A percentile compares a stretch with the other conserved stretches of the same genome.
These are phyloP conservation scores for Platanthera zijinensis DNA, from an alignment of 106 monocot species.

Conservation along the genomic window DNA sequence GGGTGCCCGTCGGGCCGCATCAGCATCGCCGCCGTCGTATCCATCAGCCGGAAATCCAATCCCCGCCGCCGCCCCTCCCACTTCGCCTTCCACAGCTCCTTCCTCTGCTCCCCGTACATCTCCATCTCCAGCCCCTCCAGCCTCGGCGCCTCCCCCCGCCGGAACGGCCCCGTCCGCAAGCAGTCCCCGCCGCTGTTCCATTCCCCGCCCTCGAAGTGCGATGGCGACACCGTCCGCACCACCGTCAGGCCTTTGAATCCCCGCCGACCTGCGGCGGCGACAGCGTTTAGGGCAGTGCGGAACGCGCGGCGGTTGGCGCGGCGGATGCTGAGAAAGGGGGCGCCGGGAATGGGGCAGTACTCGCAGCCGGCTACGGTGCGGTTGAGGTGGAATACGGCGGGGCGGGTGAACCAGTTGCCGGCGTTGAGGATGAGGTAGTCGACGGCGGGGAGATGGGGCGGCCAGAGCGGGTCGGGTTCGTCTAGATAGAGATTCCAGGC, in stretches of 20 bases:
- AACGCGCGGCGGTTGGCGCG: conserved; percentile 20
- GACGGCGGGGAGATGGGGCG: background rate
- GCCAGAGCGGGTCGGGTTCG: conserved; percentile 23
- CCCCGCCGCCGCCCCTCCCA: conserved; percentile 10
- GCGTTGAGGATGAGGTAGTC: conserved; percentile 18
- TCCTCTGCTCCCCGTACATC: conserved; percentile 19
- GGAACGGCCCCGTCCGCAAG: conserved; percentile 16
- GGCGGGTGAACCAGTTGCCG: conserved; percentile 30
- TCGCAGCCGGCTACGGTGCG: conserved; percentile 16
- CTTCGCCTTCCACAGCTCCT: conserved; percentile 22
- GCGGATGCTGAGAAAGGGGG: conserved; percentile 7
- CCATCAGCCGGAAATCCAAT: conserved; percentile 17
- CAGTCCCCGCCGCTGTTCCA: conserved; percentile 32
- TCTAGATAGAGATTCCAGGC: conserved; percentile 24
- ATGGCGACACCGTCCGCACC: conserved; percentile 20
- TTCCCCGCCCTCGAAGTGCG: conserved; percentile 31
- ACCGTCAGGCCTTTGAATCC: conserved; percentile 6
- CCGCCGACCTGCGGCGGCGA: conserved; percentile 1
- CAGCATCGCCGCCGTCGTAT: conserved; percentile 22
- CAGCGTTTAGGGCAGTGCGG: conserved; percentile 10
- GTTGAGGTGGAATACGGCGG: conserved; percentile 15
- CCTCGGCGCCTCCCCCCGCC: conserved; percentile 12
- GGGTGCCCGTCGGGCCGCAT: conserved; percentile 35
- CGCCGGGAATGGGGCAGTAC: background rate
- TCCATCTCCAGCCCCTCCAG: conserved; percentile 14